phyloP scores from a whole-genome alignment of 495 filamentous ascomycete species.

The Daldinia grandis region DNA sequence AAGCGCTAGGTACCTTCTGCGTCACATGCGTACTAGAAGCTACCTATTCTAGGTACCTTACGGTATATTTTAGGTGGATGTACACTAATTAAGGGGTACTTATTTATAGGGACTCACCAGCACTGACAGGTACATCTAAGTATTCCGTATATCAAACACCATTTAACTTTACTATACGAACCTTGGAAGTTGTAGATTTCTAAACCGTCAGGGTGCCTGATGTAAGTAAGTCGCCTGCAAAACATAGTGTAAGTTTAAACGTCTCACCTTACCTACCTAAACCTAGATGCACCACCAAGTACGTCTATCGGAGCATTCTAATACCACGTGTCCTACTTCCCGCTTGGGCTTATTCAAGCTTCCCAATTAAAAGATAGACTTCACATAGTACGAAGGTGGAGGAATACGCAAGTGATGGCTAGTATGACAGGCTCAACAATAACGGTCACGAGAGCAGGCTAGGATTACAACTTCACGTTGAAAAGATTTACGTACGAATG shows the following conservation, averaged over 20 bases:
- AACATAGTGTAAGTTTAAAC: background rate
- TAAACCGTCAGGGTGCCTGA: background rate
- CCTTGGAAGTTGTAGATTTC: background rate
- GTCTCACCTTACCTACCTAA: background rate
- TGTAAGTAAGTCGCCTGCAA: background rate
- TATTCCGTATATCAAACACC: background rate
- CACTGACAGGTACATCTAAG: background rate
- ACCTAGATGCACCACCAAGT: background rate
- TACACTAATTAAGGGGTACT: slow-evolving; percentile 10
- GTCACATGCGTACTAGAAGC: background rate
- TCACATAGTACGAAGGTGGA: background rate
- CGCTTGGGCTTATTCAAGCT: background rate
- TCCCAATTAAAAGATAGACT: background rate
- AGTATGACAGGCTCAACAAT: background rate
- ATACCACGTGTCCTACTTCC: background rate
- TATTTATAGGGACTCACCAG: background rate
- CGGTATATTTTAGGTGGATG: background rate
- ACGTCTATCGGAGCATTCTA: background rate
- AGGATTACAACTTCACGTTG: background rate
- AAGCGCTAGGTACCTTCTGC: slow-evolving; percentile 5
- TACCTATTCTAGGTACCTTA: background rate
- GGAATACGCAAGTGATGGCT: background rate
- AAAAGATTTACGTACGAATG: background rate
- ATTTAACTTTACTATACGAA: background rate
- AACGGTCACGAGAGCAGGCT: slow-evolving; percentile 5